A percentile compares a stretch with the other conserved stretches of the same genome.
Evolutionary conservation across 129 eudicot genomes (phyloP).

Genomic region (Pseudognaphalium luteoalbum): DNA sequence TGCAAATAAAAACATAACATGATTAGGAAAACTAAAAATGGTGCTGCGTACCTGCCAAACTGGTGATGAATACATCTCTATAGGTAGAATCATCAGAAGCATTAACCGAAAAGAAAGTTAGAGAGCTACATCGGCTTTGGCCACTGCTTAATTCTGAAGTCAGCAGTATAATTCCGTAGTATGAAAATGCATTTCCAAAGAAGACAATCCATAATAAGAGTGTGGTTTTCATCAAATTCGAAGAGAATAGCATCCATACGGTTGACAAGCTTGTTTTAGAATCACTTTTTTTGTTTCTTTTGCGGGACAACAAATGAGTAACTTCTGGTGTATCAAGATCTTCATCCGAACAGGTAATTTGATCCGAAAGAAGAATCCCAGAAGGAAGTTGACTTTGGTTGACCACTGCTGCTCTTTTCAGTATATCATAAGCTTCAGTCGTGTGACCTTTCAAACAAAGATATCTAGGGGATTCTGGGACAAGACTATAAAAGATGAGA

Average conservation of each 20-base stretch:
- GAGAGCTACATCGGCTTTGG: constrained; percentile 38
- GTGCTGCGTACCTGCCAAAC: constrained; percentile 52
- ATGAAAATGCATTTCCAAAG: constrained; percentile 66
- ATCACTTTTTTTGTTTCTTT: constrained; percentile 20
- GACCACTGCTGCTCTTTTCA: constrained; percentile 41
- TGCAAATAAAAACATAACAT: neutral
- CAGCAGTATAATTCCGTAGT: constrained; percentile 63
- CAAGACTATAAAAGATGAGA: constrained; percentile 43
- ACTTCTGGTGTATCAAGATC: constrained; percentile 36
- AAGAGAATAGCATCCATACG: constrained; percentile 45
- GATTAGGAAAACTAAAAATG: neutral
- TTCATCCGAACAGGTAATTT: constrained; percentile 30
- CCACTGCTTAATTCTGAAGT: constrained; percentile 57
- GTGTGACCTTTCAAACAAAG: constrained; percentile 52
- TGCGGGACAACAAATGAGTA: constrained; percentile 31
- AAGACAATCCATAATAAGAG: constrained; percentile 53
- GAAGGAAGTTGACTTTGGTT: constrained; percentile 58
- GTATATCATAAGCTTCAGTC: constrained; percentile 43
- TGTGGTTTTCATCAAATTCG: constrained; percentile 46
- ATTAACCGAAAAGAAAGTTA: neutral
- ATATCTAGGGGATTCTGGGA: constrained; percentile 71
- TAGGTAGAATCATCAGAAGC: constrained; percentile 41
- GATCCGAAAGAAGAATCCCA: constrained; percentile 46
- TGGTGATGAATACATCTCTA: constrained; percentile 58
- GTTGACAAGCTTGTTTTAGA: constrained; percentile 43